A percentile compares a stretch with the other conserved stretches of the same genome.
Evolutionary conservation across 768 basidiomycete species (phyloP).

Genomic region (Termitomyces eurrhizus): DNA sequence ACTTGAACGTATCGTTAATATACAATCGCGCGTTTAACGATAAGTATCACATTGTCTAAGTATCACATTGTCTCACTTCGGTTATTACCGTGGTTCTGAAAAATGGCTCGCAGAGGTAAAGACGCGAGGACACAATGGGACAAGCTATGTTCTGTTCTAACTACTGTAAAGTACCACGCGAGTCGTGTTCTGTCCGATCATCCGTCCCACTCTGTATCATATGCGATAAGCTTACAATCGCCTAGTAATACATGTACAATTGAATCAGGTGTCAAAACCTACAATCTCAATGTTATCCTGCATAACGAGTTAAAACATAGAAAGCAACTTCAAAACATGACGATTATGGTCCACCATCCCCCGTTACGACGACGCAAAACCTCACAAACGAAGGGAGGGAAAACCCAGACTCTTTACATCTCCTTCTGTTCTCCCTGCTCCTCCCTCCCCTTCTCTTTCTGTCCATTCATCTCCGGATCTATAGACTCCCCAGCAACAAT

Average conservation of each 20-base stretch:
- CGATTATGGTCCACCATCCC: not conserved
- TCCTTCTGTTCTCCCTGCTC: not conserved
- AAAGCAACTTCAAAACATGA: not conserved
- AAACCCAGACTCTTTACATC: not conserved
- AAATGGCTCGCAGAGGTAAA: too few relatives aligned
- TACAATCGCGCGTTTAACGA: too few relatives aligned
- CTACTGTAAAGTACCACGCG: too few relatives aligned
- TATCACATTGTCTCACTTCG: too few relatives aligned
- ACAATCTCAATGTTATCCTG: not conserved
- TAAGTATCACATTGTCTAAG: too few relatives aligned
- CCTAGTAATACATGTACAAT: not conserved
- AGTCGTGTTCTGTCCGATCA: too few relatives aligned
- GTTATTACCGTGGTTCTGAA: too few relatives aligned
- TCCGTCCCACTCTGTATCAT: too few relatives aligned
- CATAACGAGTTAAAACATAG: not conserved
- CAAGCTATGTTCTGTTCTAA: too few relatives aligned
- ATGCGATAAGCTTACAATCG: too few relatives aligned
- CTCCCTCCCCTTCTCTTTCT: not conserved
- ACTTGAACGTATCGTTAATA: too few relatives aligned
- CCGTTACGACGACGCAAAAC: not conserved
- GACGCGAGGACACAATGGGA: too few relatives aligned
- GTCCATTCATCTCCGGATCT: constrained; percentile 6
- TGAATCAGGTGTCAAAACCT: not conserved
- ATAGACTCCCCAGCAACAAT: constrained; percentile 38
- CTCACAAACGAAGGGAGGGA: not conserved